A percentile compares a stretch with the other conserved stretches of the same genome.
Conservation (phyloP, 257 asterid genomes). For the Solanum ahanhuiri region DNA sequence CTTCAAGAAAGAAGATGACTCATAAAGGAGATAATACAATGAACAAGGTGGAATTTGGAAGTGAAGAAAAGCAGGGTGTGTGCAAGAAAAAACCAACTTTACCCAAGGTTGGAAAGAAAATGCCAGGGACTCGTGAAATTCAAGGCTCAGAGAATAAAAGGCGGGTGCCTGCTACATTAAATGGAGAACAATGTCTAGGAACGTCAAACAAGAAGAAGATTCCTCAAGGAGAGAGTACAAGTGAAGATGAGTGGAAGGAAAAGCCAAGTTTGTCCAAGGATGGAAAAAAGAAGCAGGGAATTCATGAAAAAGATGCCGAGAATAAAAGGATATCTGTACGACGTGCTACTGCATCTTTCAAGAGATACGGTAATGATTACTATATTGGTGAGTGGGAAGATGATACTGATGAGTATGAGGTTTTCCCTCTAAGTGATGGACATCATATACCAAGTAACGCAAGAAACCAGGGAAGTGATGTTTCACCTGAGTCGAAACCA, state of each 20-base stretch:
- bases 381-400: slow-evolving; percentile 41
- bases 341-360: slow-evolving; percentile 27
- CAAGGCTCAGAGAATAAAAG: slow-evolving; percentile 16
- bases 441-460: slow-evolving; percentile 1
- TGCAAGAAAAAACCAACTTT: slow-evolving; percentile 18
- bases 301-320: slow-evolving; percentile 7
- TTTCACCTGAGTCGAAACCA: neutral
- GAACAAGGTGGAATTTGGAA: slow-evolving; percentile 12
- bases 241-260: slow-evolving; percentile 46
- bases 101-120: slow-evolving; percentile 6
- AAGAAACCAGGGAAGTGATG: neutral
- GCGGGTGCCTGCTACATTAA: neutral
- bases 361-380: slow-evolving; percentile 22
- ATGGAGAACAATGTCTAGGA: neutral
- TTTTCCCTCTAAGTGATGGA: slow-evolving; percentile 6
- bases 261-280: slow-evolving; percentile 12
- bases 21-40: slow-evolving; percentile 2
- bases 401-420: slow-evolving; percentile 45
- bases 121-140: slow-evolving; percentile 10
- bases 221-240: slow-evolving; percentile 1
- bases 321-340: slow-evolving; percentile 28
- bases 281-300: slow-evolving; percentile 9
- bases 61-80: slow-evolving; percentile 41
- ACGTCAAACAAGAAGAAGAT: slow-evolving; percentile 1
- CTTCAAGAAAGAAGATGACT: no score